These are phyloP conservation scores for Anisodus tanguticus DNA, from an alignment of 257 asterid genomes.

Conservation along the genomic window DNA sequence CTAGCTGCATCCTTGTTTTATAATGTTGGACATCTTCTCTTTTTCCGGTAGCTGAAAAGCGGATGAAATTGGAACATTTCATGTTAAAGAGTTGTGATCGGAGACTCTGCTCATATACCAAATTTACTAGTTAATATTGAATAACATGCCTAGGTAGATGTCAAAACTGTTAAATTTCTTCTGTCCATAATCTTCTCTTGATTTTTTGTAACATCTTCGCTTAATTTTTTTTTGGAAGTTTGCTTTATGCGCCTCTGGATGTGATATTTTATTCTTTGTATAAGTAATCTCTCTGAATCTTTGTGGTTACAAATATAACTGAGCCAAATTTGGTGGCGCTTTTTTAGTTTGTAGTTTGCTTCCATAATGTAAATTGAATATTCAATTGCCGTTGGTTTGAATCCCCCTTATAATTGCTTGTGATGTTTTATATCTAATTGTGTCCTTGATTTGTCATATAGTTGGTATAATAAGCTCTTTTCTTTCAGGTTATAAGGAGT, in stretches of 20 bases:
- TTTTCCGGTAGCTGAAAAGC: background rate
- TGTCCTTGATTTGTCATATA: conserved; percentile 8
- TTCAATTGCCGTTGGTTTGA: background rate
- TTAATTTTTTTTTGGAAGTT: background rate
- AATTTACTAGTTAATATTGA: background rate
- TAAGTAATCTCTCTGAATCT: background rate
- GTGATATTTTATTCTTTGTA: conserved; percentile 21
- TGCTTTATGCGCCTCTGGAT: background rate
- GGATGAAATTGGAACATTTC: background rate
- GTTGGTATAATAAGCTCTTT: conserved; percentile 25
- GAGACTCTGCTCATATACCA: conserved; percentile 14
- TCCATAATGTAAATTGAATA: background rate
- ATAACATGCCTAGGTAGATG: background rate
- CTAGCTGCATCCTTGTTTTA: conserved; percentile 9
- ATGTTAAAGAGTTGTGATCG: conserved; percentile 19
- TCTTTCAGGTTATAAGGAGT: conserved; percentile 79
- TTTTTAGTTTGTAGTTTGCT: conserved; percentile 4
- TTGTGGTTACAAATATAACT: background rate
- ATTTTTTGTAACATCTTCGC: conserved; percentile 6
- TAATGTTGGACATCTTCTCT: background rate
- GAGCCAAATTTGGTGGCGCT: background rate
- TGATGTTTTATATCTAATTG: background rate
- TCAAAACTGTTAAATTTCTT: background rate
- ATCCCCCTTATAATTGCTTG: background rate
- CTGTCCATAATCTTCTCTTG: background rate